Evolutionary conservation across 495 filamentous ascomycete species (phyloP).

Genomic region (Neurospora tetraspora): DNA sequence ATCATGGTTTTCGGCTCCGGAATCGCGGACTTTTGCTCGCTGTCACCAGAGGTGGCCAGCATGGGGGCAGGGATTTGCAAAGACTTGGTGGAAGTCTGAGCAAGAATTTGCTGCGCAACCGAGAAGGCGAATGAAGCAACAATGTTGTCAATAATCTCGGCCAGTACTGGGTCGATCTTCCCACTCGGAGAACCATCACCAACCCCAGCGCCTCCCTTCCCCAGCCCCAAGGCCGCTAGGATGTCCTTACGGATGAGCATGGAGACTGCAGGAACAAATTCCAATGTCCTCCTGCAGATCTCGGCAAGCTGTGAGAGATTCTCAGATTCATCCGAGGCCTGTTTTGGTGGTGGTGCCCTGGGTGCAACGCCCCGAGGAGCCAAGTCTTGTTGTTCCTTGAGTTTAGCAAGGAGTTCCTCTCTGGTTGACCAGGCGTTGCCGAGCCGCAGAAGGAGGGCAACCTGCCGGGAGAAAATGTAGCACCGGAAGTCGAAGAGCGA

Average conservation of each 20-base stretch:
- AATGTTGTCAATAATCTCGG: constrained; percentile 64
- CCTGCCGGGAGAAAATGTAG: constrained; percentile 87
- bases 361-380: constrained; percentile 43
- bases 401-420: constrained; percentile 46
- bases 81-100: constrained; percentile 61
- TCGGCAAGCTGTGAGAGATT: constrained; percentile 69
- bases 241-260: constrained; percentile 72
- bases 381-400: constrained; percentile 46
- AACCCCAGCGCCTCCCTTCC: constrained; percentile 15
- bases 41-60: constrained; percentile 28
- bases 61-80: constrained; percentile 56
- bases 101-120: constrained; percentile 64
- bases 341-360: constrained; percentile 31
- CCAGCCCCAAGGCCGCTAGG: constrained; percentile 30
- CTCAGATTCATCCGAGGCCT: constrained; percentile 49
- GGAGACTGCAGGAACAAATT: constrained; percentile 70
- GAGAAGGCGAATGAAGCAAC: constrained; percentile 80
- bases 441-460: constrained; percentile 71
- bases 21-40: constrained; percentile 43
- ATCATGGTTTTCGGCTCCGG: constrained; percentile 55
- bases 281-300: constrained; percentile 64
- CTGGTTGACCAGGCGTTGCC: constrained; percentile 55
- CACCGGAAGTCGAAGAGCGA: constrained; percentile 95
- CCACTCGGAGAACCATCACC: background rate
- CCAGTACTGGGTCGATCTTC: constrained; percentile 19